Base-by-base conservation (phyloP, 306 rosid genomes). In the Urtica urens region DNA sequence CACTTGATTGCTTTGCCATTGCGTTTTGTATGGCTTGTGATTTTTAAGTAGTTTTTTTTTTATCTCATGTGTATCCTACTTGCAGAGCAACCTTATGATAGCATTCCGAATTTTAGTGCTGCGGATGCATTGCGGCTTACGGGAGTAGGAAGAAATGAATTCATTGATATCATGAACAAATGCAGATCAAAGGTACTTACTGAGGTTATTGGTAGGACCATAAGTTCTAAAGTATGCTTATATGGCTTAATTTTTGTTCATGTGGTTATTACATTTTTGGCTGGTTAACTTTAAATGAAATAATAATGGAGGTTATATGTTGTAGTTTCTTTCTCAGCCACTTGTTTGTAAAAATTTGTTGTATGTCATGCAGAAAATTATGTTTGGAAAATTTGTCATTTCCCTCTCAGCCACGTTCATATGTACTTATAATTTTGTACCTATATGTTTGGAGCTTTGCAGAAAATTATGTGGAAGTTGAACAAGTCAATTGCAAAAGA, bases 391-490 rank as follows among this genome's bases (percentile, higher is more conserved):
- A n/a, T n/a, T n/a, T n/a, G n/a, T n/a, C n/a, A n/a, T n/a, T n/a
- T n/a, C n/a, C n/a, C n/a, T n/a, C n/a, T n/a, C n/a, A n/a, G n/a
- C n/a, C n/a, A n/a, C n/a, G n/a, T n/a, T n/a, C n/a, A n/a, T n/a
- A n/a, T n/a, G n/a, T n/a, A n/a, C n/a, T n/a, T n/a, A n/a, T n/a
- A n/a, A n/a, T n/a, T n/a, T n/a, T n/a, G n/a, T n/a, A n/a, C n/a
- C n/a, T n/a, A n/a, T n/a, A n/a, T n/a, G n/a, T n/a, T 73, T 74
- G 79, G 76, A 70, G 72, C 65, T 64, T 62, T 74, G 62, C 93
- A 88, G 96, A 88, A 88, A 83, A 88, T 88, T 49, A 88, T 72
- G 96, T 88, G 95, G 96, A 88, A 88, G 79, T 65, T 88, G 69
- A 88, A 83, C 74, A 88, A 88, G 84, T 83, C 96, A 45, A 83